A percentile compares a stretch with the other conserved stretches of the same genome.
phyloP scores from a whole-genome alignment of 1,284 basidiomycete species.

The Agaricales sp. region DNA sequence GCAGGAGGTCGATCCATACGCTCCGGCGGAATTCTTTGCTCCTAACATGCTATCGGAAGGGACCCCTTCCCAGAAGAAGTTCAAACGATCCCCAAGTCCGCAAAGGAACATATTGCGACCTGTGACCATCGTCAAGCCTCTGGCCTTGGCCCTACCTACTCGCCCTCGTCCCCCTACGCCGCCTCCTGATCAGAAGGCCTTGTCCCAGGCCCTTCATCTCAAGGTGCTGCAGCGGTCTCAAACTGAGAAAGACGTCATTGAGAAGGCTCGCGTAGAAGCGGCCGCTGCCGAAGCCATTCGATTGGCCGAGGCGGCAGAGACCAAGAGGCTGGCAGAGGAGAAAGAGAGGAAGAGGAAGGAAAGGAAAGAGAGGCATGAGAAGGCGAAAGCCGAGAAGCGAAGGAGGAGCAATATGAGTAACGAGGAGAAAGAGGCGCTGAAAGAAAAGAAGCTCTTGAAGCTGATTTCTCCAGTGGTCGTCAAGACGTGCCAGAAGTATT shows the following conservation, averaged over 20 bases:
- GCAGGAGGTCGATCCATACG: background rate
- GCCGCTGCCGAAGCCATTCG: slow-evolving; percentile 14
- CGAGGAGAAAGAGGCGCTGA: slow-evolving; percentile 55
- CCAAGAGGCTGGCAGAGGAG: slow-evolving; percentile 28
- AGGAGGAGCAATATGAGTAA: slow-evolving; percentile 31
- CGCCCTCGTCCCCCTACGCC: no score
- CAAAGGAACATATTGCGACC: no score
- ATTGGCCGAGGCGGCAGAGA: slow-evolving; percentile 29
- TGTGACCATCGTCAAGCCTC: no score
- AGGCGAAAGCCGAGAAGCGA: slow-evolving; percentile 23
- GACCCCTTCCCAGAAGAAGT: background rate
- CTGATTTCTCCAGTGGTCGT: slow-evolving; percentile 88
- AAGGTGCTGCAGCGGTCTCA: background rate
- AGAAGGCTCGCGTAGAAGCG: slow-evolving; percentile 25
- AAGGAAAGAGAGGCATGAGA: slow-evolving; percentile 22
- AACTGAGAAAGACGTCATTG: slow-evolving; percentile 9
- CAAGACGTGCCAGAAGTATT: slow-evolving; percentile 84
- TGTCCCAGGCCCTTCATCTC: no score
- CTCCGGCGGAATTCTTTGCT: background rate
- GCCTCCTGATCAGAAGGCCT: no score
- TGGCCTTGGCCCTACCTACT: no score
- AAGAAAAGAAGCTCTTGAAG: slow-evolving; percentile 78
- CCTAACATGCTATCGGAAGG: background rate
- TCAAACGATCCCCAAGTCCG: background rate
- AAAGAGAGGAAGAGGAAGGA: slow-evolving; percentile 16